Evolutionary conservation across 495 filamentous ascomycete genomes (phyloP).

Genomic region (Tuber aestivum): DNA sequence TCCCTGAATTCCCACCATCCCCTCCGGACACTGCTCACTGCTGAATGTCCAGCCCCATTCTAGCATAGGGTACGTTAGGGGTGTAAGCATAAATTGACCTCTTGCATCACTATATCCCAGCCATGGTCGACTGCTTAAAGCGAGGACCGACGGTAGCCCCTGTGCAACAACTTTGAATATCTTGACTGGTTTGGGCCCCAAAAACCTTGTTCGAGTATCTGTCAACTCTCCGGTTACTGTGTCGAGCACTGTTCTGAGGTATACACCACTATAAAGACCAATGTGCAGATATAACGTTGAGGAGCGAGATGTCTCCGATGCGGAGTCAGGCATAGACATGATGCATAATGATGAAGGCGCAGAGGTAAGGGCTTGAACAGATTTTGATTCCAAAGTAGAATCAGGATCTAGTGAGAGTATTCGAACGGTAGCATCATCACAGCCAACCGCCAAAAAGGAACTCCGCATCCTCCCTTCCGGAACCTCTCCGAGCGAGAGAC

Average conservation of each 20-base stretch:
- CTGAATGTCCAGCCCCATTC: constrained; percentile 95
- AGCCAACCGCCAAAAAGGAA: constrained; percentile 89
- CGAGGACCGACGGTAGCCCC: constrained; percentile 78
- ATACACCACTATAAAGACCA: constrained; percentile 89
- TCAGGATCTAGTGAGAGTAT: constrained; percentile 87
- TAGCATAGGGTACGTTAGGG: constrained; percentile 76
- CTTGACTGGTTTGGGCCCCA: constrained; percentile 80
- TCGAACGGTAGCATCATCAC: constrained; percentile 90
- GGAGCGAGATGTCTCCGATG: constrained; percentile 55
- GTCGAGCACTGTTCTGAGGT: constrained; percentile 86
- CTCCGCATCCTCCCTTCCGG: constrained; percentile 80
- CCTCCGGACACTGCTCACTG: constrained; percentile 84
- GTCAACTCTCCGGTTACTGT: constrained; percentile 91
- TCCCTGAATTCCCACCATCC: constrained; percentile 92
- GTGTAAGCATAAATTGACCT: constrained; percentile 73
- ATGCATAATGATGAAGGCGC: constrained; percentile 85
- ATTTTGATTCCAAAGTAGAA: constrained; percentile 81
- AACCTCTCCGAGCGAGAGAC: constrained; percentile 85
- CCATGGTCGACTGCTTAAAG: constrained; percentile 86
- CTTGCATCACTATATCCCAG: constrained; percentile 60
- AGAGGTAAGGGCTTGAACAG: constrained; percentile 85
- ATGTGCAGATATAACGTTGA: constrained; percentile 89
- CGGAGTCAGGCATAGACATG: constrained; percentile 85
- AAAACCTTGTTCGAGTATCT: constrained; percentile 86
- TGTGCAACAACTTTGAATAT: constrained; percentile 82